Percentiles rank a stretch among this genome's conserved stretches.
Evolutionary conservation across 768 basidiomycete species (phyloP).

Genomic region (Naganishia friedmannii): DNA sequence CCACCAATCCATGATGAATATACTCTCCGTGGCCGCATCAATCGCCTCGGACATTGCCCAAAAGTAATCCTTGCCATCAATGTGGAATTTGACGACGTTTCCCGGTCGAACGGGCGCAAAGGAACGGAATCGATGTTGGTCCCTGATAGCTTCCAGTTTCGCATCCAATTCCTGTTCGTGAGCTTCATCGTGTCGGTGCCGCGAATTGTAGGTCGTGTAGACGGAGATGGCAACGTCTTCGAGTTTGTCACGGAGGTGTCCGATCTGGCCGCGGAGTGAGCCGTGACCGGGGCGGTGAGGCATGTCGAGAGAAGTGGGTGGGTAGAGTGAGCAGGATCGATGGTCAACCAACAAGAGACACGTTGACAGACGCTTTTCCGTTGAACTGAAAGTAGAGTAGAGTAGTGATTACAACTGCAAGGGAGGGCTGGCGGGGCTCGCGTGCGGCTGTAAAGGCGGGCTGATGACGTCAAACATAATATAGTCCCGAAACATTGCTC

Average conservation of each 20-base stretch:
- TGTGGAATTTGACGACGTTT: conserved; percentile 79
- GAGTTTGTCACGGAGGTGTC: conserved; percentile 18
- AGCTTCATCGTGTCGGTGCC: conserved; percentile 29
- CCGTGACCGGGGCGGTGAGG: neutral
- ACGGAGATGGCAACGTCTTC: conserved; percentile 26
- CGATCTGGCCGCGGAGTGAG: conserved; percentile 13
- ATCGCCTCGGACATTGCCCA: conserved; percentile 88
- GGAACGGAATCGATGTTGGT: conserved; percentile 74
- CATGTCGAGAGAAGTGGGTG: neutral
- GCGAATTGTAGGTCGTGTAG: conserved; percentile 24
- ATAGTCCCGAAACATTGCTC: too few relatives aligned
- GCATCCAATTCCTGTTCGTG: conserved; percentile 41
- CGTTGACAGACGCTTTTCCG: too few relatives aligned
- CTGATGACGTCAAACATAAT: too few relatives aligned
- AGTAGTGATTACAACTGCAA: too few relatives aligned
- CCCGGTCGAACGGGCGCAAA: conserved; percentile 71
- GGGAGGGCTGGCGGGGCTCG: too few relatives aligned
- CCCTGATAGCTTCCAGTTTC: conserved; percentile 69
- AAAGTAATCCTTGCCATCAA: conserved; percentile 68
- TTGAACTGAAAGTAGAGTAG: too few relatives aligned
- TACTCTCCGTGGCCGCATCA: conserved; percentile 63
- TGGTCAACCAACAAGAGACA: neutral
- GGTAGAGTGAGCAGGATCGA: neutral
- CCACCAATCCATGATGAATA: conserved; percentile 85
- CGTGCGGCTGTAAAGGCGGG: too few relatives aligned